These are phyloP conservation scores for Picochlorum sp. DNA, from an alignment of 139 green algal genomes.

Conservation along the genomic window DNA sequence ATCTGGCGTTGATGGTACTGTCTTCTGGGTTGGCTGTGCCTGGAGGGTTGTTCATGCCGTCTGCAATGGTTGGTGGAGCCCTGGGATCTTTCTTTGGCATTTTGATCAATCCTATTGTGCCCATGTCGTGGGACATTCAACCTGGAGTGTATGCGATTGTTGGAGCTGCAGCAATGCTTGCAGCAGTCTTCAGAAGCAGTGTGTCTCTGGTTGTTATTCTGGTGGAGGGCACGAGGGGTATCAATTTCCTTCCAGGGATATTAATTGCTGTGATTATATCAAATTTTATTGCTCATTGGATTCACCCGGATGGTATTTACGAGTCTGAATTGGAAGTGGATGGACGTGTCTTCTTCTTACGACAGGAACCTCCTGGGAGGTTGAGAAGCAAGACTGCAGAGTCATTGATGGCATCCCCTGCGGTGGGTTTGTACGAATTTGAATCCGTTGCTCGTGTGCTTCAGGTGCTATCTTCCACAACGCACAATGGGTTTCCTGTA, in stretches of 20 bases:
- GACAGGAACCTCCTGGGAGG: conserved; percentile 55
- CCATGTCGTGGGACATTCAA: conserved; percentile 43
- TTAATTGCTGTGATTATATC: conserved; percentile 69
- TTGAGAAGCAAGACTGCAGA: conserved; percentile 44
- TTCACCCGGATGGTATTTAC: conserved; percentile 81
- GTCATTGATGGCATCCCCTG: conserved; percentile 58
- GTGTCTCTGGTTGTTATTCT: conserved; percentile 87
- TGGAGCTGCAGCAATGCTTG: conserved; percentile 67
- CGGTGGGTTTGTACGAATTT: conserved; percentile 49
- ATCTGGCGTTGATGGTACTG: conserved; percentile 71
- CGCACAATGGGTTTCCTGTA: conserved; percentile 87
- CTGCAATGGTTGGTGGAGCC: conserved; percentile 62
- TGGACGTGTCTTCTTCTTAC: conserved; percentile 68
- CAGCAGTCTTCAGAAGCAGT: conserved; percentile 74
- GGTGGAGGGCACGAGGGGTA: conserved; percentile 58
- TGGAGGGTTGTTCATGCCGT: conserved; percentile 87
- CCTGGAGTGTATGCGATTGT: conserved; percentile 74
- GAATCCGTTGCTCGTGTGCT: conserved; percentile 51
- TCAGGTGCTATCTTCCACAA: conserved; percentile 48
- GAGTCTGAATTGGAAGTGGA: conserved; percentile 77
- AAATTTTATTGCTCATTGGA: conserved; percentile 69
- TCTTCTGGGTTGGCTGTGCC: conserved; percentile 66
- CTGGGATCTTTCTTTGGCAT: conserved; percentile 60
- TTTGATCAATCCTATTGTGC: conserved; percentile 47
- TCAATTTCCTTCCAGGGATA: conserved; percentile 77